Percentiles rank a stretch among this genome's conserved stretches.
Conservation (phyloP, 305 asterid species). For the Withania somnifera region DNA sequence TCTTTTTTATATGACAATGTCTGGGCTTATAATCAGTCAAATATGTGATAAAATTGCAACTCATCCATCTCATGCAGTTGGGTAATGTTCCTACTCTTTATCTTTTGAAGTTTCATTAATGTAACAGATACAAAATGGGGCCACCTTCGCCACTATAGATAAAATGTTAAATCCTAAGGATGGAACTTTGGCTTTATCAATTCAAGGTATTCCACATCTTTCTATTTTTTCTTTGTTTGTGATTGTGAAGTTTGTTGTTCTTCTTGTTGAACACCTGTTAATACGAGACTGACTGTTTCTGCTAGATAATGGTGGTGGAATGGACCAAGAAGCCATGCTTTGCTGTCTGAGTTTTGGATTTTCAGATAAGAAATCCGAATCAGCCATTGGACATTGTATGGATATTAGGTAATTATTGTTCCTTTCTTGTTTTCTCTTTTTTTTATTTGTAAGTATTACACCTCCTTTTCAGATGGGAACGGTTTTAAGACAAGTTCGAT, state of each 20-base stretch:
- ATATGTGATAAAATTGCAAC: neutral
- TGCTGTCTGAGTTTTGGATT: constrained; percentile 88
- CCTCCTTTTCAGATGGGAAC: constrained; percentile 73
- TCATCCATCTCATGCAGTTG: neutral
- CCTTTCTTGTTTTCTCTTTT: constrained; percentile 1
- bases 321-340: constrained; percentile 80
- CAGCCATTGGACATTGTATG: constrained; percentile 84
- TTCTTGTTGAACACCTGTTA: constrained; percentile 10
- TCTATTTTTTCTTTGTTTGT: constrained; percentile 9
- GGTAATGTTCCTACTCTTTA: constrained; percentile 4
- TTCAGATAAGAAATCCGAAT: constrained; percentile 75
- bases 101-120: constrained; percentile 18
- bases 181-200: constrained; percentile 59
- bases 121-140: constrained; percentile 70
- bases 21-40: neutral
- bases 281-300: constrained; percentile 9
- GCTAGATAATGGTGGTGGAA: constrained; percentile 91
- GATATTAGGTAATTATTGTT: neutral
- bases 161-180: constrained; percentile 58
- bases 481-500: constrained; percentile 96
- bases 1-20: neutral
- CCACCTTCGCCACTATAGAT: constrained; percentile 55
- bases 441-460: constrained; percentile 12
- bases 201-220: constrained; percentile 56
- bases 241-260: neutral